Evolutionary conservation across 345 rosid species (phyloP).

Genomic region (Nasturtium officinale): DNA sequence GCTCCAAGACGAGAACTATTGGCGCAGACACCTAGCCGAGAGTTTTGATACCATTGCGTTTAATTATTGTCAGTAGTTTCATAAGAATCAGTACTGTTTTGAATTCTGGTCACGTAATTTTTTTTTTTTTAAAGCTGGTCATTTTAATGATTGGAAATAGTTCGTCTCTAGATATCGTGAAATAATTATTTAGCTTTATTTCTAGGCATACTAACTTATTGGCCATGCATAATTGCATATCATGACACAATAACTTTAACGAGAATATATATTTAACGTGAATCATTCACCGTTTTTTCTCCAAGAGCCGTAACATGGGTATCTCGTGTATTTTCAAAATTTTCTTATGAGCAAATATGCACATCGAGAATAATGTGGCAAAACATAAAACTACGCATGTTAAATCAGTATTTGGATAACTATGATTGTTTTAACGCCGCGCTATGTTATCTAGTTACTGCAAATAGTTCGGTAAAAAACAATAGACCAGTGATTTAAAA

Average conservation of each 20-base stretch:
- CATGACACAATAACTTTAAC: neutral
- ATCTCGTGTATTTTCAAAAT: neutral
- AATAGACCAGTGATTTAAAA: neutral
- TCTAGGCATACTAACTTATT: constrained; percentile 1
- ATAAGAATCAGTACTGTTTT: constrained; percentile 25
- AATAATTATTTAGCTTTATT: neutral
- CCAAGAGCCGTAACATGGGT: neutral
- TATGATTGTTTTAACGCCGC: neutral
- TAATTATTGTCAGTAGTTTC: constrained; percentile 17
- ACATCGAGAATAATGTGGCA: neutral
- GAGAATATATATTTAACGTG: neutral
- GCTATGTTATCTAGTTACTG: neutral
- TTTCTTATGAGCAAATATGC: neutral
- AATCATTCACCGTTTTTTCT: neutral
- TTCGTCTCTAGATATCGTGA: neutral
- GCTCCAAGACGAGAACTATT: constrained; percentile 21
- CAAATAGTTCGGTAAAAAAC: neutral
- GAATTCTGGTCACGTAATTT: neutral
- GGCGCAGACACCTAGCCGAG: constrained; percentile 20
- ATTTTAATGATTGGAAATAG: constrained; percentile 31
- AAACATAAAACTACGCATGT: neutral
- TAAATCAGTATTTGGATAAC: neutral
- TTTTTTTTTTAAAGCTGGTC: neutral
- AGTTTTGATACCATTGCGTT: neutral
- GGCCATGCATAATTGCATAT: constrained; percentile 19